phyloP scores from a whole-genome alignment of 2,329 filamentous ascomycete species.

The Phaeosphaeria sp. region DNA sequence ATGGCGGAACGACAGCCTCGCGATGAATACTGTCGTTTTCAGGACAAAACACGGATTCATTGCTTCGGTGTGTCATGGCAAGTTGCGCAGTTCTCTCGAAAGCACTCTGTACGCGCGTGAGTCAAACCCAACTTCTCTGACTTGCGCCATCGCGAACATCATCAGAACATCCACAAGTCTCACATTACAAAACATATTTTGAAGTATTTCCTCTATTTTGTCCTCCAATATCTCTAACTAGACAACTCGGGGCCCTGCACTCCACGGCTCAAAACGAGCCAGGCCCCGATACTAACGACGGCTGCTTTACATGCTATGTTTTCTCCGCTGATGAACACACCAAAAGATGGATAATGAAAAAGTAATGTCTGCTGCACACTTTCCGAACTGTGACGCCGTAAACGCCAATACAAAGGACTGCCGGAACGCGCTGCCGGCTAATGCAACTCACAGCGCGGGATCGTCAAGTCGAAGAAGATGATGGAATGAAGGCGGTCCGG shows the following conservation, averaged over 20 bases:
- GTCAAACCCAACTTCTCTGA: background rate
- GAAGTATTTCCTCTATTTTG: conserved; percentile 29
- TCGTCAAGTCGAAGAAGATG: conserved; percentile 29
- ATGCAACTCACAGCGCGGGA: conserved; percentile 26
- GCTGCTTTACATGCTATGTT: conserved; percentile 40
- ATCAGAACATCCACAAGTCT: background rate
- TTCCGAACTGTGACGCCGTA: conserved; percentile 32
- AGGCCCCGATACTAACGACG: conserved; percentile 16
- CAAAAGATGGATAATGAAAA: conserved; percentile 30
- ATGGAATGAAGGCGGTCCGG: conserved; percentile 38
- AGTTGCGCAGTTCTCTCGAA: background rate
- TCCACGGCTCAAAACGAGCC: conserved; percentile 22
- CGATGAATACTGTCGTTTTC: background rate
- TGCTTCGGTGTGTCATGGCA: background rate
- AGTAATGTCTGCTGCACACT: conserved; percentile 30
- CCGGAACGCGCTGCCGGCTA: conserved; percentile 25
- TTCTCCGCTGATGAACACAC: conserved; percentile 26
- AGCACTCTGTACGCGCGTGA: background rate
- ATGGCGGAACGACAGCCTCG: background rate
- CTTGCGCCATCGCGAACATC: background rate
- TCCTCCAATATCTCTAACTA: conserved; percentile 28
- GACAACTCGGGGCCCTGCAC: conserved; percentile 18
- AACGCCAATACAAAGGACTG: conserved; percentile 36
- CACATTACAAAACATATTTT: background rate
- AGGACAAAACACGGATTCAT: background rate